Evolutionary conservation across 352 stramenopile species (phyloP), one percentile per base, ranked within the genome.

Genomic region (Phytophthora rubi): DNA sequence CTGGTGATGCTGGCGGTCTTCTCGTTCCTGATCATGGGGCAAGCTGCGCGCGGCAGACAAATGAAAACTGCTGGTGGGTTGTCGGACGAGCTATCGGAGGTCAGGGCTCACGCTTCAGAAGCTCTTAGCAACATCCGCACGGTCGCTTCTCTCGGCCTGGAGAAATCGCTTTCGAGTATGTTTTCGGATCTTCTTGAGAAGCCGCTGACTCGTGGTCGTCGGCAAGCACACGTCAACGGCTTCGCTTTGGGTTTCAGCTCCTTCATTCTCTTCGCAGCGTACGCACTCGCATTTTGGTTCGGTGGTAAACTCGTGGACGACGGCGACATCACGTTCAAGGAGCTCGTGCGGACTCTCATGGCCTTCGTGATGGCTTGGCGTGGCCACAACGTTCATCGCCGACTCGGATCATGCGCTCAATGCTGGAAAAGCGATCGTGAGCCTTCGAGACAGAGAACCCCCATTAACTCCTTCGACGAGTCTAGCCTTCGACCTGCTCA

Each of bases 321-420:
- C 35, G 76, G 70, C 8, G 56, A 65, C 1, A 84, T 91, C 37
- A 70, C 59, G 9, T 83, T 86, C 39, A 60, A 70, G 3, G 63
- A 88, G 39, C 54, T 89, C 42, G 80, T 85, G 21, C 80, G 79
- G 0, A 86, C 83, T 0, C 65, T 91, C 4, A 87, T 71, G 75
- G 68, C 62, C 48, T 83, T 77, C 54, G 84, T 90, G 59, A 85
- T 90, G 69, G 62, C 70, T 83, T 32, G 65, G 75, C 10, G 61
- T 57, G 18, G 76, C 76, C 0, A 62, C 67, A 2, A 63, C 59
- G 4, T 82, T 59, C 45, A 45, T 86, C 6, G 73, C 62, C 1
- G 78, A 89, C 45, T 74, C 73, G 8, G 89, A 97, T 61, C 84
- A 97, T 49, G 89, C 92, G 9, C 86, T 80, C 28, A 76, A 96